A percentile compares a stretch with the other conserved stretches of the same genome.
These are phyloP conservation scores for Rhododendron mucronatum DNA, from an alignment of 148 eudicot species.

Conservation along the genomic window DNA sequence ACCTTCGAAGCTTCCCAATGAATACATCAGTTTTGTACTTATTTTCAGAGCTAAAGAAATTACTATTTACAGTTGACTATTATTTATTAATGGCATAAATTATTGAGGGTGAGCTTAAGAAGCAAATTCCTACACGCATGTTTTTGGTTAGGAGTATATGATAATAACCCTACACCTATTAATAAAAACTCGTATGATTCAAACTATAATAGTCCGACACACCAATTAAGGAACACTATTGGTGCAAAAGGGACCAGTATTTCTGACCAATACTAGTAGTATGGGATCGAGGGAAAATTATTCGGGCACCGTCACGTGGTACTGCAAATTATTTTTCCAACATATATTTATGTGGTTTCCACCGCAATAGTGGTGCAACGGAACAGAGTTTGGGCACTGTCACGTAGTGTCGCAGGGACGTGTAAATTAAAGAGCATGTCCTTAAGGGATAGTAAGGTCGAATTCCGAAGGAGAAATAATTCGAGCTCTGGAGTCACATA, in stretches of 20 bases:
- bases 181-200: neutral
- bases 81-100: neutral
- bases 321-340: too few relatives aligned
- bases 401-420: too few relatives aligned
- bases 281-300: too few relatives aligned
- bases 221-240: neutral
- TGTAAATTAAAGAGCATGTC: too few relatives aligned
- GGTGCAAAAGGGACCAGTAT: neutral
- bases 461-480: neutral
- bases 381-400: too few relatives aligned
- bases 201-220: neutral
- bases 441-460: too few relatives aligned
- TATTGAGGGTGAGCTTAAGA: neutral
- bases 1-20: neutral
- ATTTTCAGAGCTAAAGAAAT: neutral
- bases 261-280: neutral
- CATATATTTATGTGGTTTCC: too few relatives aligned
- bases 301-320: too few relatives aligned
- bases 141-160: neutral
- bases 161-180: neutral
- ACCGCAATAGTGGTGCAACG: accelerated
- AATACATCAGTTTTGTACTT: neutral
- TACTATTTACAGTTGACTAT: neutral
- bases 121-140: neutral
- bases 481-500: too few relatives aligned